phyloP scores from a whole-genome alignment of 2,329 filamentous ascomycete species.

The Penicillium sp. region DNA sequence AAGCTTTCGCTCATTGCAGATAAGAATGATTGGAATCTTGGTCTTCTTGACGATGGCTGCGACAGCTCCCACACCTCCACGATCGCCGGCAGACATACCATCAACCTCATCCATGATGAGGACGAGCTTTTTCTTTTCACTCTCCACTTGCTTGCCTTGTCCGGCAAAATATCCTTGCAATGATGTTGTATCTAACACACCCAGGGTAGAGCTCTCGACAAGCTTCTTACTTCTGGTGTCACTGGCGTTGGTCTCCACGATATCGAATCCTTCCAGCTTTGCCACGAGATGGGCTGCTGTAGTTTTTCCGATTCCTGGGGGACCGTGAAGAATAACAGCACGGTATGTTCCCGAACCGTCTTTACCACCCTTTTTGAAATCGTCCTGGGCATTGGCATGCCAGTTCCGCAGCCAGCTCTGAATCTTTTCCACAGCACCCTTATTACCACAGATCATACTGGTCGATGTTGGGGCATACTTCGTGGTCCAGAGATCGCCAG shows the following conservation, averaged over 20 bases:
- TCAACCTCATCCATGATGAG: conserved; percentile 99
- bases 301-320: conserved; percentile 95
- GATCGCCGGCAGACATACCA: conserved; percentile 95
- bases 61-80: conserved; percentile 90
- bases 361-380: conserved; percentile 78
- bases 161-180: conserved; percentile 86
- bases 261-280: conserved; percentile 87
- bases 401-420: conserved; percentile 84
- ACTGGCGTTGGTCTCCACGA: conserved; percentile 93
- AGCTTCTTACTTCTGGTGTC: conserved; percentile 95
- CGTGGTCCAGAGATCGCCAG: conserved; percentile 77
- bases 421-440: conserved; percentile 82
- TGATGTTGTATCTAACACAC: conserved; percentile 91
- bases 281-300: conserved; percentile 94
- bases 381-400: conserved; percentile 71
- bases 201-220: conserved; percentile 82
- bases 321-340: conserved; percentile 92
- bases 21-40: conserved; percentile 89
- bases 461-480: conserved; percentile 89
- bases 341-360: conserved; percentile 82
- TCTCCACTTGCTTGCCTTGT: conserved; percentile 76
- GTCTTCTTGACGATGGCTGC: conserved; percentile 95
- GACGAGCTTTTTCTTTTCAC: conserved; percentile 85
- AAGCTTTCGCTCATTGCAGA: conserved; percentile 90
- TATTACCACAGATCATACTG: conserved; percentile 93